Percentiles rank a stretch among this genome's conserved stretches.
phyloP scores from a whole-genome alignment of 768 basidiomycete species.

The Xerocomellus chrysenteron region DNA sequence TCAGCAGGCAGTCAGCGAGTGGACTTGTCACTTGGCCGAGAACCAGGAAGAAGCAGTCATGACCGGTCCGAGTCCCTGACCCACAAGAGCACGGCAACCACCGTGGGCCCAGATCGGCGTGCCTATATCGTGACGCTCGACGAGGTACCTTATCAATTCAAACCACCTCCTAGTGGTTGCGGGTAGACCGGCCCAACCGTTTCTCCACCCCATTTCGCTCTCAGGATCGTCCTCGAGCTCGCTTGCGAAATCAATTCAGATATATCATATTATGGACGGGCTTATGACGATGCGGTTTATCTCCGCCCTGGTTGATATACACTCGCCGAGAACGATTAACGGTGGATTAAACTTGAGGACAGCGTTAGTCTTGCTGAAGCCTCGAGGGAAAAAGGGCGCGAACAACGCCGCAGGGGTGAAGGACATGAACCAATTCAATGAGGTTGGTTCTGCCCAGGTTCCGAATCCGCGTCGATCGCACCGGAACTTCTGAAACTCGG shows the following conservation, averaged over 20 bases:
- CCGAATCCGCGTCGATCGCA: neutral
- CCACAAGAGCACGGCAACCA: too few relatives aligned
- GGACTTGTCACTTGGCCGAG: too few relatives aligned
- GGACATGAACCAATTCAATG: neutral
- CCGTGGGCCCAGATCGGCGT: too few relatives aligned
- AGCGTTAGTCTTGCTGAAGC: slow-evolving; percentile 2
- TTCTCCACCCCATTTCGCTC: too few relatives aligned
- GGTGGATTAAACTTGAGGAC: neutral
- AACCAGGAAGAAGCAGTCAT: too few relatives aligned
- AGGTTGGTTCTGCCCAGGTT: neutral
- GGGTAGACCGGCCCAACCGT: too few relatives aligned
- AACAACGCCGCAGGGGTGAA: neutral
- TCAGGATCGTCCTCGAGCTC: neutral
- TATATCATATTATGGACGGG: neutral
- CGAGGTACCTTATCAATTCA: too few relatives aligned
- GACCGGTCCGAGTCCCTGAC: too few relatives aligned
- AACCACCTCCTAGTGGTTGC: too few relatives aligned
- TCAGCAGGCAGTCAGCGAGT: too few relatives aligned
- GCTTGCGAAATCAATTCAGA: neutral
- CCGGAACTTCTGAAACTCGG: neutral
- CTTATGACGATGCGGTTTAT: slow-evolving; percentile 1
- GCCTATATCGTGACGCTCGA: too few relatives aligned
- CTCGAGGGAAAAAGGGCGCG: neutral
- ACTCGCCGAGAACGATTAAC: neutral
- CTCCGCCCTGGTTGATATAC: slow-evolving; percentile 1